Base-by-base conservation (phyloP, 2,329 filamentous ascomycete species). In the Fusarium sacchari region DNA sequence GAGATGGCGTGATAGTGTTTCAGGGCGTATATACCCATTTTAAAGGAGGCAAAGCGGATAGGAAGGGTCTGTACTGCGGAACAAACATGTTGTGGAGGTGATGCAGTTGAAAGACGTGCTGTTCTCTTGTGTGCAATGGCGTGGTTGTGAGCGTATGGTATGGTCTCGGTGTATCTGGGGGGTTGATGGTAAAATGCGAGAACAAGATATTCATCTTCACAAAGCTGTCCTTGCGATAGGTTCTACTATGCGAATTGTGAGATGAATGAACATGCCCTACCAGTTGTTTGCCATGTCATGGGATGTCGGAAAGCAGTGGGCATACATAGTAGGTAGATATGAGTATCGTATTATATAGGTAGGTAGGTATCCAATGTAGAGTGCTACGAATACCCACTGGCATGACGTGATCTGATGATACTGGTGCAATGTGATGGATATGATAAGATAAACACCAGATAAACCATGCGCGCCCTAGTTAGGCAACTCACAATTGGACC, bases 21-120 rank as follows among this genome's bases (percentile, higher is more conserved):
- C 36, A 62, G 69, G 78, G 71, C 67, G 79, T 78, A 79, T 80
- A 80, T 80, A 80, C 79, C 79, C 79, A 78, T 77, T 79, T 80
- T 69, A 70, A 73, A 71, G 59, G 64, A 75, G 50, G 64, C 53
- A 68, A 60, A 52, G 57, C 43, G 57, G 64, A 55, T 24, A 64
- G 42, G 59, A 67, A 60, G 58, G 62, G 53, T 42, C 39, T 53
- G 42, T 46, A 34, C 34, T 69, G 40, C 46, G 64, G 60, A 62
- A 36, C 46, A 57, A 59, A 36, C 49, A 57, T 36, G 49, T 20
- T 22, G 42, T 50, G 30, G 42, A 24, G 30, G 42, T 50, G 56
- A 36, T 36, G 39, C 30, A n/a, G 24, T 37, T 50, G 43, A 59
- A 43, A 60, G 47, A 44, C 49, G 58, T 43, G 67, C 67, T 61